These are phyloP conservation scores for Priceomyces melissophilus DNA, from an alignment of 805 yeast species.

Conservation along the genomic window DNA sequence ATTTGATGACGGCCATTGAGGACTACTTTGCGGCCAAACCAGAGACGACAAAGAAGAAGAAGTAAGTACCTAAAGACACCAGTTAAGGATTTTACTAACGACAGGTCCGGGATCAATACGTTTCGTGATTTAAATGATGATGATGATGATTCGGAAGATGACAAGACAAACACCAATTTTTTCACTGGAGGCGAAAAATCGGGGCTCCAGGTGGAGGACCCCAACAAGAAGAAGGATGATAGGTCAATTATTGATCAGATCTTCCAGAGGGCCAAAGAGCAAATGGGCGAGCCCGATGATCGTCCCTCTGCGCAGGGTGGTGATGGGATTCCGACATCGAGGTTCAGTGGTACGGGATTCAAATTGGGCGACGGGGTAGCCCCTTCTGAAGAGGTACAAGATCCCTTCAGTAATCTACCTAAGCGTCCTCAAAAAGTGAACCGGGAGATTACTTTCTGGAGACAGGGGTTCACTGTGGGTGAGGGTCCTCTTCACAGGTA, in stretches of 20 bases:
- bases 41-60: slow-evolving; percentile 2
- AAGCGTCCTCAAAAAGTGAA: slow-evolving; percentile 48
- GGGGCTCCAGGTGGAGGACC: slow-evolving; percentile 76
- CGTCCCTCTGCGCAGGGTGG: slow-evolving; percentile 32
- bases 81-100: slow-evolving; percentile 4
- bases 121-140: slow-evolving; percentile 37
- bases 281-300: slow-evolving; percentile 35
- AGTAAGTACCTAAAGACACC: slow-evolving; percentile 9
- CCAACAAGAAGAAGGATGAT: slow-evolving; percentile 45
- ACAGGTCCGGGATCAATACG: slow-evolving; percentile 30
- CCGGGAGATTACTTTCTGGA: slow-evolving; percentile 91
- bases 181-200: slow-evolving; percentile 75
- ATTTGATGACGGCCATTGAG: slow-evolving; percentile 38
- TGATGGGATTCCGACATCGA: slow-evolving; percentile 15
- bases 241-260: slow-evolving; percentile 62
- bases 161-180: slow-evolving; percentile 50
- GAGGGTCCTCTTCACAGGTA: slow-evolving; percentile 84
- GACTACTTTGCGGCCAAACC: slow-evolving; percentile 31
- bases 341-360: slow-evolving; percentile 51
- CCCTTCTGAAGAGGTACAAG: slow-evolving; percentile 33
- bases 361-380: slow-evolving; percentile 47
- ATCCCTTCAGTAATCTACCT: slow-evolving; percentile 21
- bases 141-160: slow-evolving; percentile 50
- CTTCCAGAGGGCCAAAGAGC: slow-evolving; percentile 56
- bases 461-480: slow-evolving; percentile 92